Percentiles rank a stretch among this genome's conserved stretches.
phyloP scores from a whole-genome alignment of 1,284 basidiomycete genomes.

The Ganoderma leucocontextum region DNA sequence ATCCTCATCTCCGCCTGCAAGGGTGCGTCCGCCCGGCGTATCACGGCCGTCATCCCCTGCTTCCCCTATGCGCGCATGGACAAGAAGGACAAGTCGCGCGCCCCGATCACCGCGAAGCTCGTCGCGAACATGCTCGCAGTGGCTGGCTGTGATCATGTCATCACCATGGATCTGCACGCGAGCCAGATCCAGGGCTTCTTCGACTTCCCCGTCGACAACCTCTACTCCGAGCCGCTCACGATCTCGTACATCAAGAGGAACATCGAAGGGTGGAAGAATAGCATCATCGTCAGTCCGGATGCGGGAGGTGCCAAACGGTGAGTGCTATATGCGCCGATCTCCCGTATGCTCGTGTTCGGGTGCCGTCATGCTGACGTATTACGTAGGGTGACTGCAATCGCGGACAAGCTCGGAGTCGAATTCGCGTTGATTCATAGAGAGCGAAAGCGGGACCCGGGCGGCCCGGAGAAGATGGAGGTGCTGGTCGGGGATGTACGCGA shows the following conservation, averaged over 20 bases:
- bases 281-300: conserved; percentile 96
- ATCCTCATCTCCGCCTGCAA: conserved; percentile 95
- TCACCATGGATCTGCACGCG: conserved; percentile 98
- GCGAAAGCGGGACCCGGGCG: conserved; percentile 65
- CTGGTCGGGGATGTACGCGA: conserved; percentile 96
- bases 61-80: conserved; percentile 98
- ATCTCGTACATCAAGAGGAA: conserved; percentile 89
- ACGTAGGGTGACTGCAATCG: conserved; percentile 88
- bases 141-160: conserved; percentile 98
- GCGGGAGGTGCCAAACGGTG: conserved; percentile 98
- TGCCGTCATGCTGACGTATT: conserved; percentile 25
- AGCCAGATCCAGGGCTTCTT: conserved; percentile 99
- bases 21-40: conserved; percentile 94
- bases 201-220: conserved; percentile 98
- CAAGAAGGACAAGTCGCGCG: conserved; percentile 97
- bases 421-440: conserved; percentile 98
- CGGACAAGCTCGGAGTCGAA: conserved; percentile 95
- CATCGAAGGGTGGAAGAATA: conserved; percentile 88
- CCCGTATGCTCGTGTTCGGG: conserved; percentile 4
- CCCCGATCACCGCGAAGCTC: conserved; percentile 98
- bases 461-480: conserved; percentile 88
- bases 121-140: conserved; percentile 98
- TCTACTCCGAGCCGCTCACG: conserved; percentile 91
- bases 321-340: conserved; percentile 40
- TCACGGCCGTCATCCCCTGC: conserved; percentile 98